Conservation (phyloP, 2,329 filamentous ascomycete species). For the Microsporum canis region DNA sequence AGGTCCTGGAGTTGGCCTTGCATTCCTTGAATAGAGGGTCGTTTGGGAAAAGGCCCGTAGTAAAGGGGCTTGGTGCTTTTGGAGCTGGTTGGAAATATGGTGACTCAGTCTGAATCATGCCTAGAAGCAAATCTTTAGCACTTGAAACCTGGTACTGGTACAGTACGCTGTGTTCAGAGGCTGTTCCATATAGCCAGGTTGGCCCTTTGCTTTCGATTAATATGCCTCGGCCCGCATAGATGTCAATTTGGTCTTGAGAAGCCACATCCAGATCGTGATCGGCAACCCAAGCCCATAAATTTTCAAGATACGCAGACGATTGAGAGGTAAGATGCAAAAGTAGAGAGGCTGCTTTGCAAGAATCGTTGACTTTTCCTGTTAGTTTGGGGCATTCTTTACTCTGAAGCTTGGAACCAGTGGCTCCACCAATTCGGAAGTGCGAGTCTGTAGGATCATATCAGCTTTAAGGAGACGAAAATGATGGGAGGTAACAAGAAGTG, state of each 20-base stretch:
- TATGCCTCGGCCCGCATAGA: conserved; percentile 42
- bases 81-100: conserved; percentile 77
- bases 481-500: not conserved
- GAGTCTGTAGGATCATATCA: conserved; percentile 22
- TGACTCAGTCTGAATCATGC: conserved; percentile 77
- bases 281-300: conserved; percentile 19
- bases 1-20: not conserved
- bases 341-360: conserved; percentile 32
- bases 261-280: conserved; percentile 7
- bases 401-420: conserved; percentile 26
- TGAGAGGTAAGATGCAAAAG: conserved; percentile 53
- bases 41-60: conserved; percentile 23
- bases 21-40: conserved; percentile 6
- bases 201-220: conserved; percentile 38
- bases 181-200: conserved; percentile 65
- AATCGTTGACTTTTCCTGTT: conserved; percentile 8
- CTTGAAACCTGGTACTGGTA: conserved; percentile 76
- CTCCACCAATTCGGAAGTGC: conserved; percentile 31
- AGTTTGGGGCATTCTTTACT: conserved; percentile 22
- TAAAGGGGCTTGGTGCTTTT: conserved; percentile 45
- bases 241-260: conserved; percentile 43
- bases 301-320: conserved; percentile 29
- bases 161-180: conserved; percentile 47
- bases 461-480: conserved; percentile 1
- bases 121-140: conserved; percentile 69